These are phyloP conservation scores for Cercospora sojina DNA, from an alignment of 2,329 filamentous ascomycete genomes.

Conservation along the genomic window DNA sequence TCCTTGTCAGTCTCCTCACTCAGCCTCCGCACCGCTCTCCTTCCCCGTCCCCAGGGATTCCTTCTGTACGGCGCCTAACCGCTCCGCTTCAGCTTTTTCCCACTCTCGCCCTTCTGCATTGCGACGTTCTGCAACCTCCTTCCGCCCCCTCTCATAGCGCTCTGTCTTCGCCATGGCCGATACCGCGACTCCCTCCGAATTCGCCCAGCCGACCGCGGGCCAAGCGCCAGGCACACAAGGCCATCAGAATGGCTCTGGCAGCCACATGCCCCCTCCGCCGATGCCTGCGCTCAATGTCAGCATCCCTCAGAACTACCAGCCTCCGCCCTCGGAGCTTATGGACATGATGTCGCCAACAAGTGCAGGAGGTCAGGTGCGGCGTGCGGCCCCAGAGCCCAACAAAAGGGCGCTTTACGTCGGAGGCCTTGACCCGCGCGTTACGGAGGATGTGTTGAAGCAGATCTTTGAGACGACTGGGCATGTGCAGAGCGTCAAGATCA, in stretches of 20 bases:
- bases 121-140: slow-evolving; percentile 19
- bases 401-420: slow-evolving; percentile 97
- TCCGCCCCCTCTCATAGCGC: slow-evolving; percentile 41
- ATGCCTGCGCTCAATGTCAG: slow-evolving; percentile 67
- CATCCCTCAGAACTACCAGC: slow-evolving; percentile 95
- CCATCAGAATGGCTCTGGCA: slow-evolving; percentile 72
- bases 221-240: slow-evolving; percentile 64
- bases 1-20: slow-evolving; percentile 19
- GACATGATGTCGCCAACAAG: slow-evolving; percentile 84
- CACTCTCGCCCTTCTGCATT: slow-evolving; percentile 6
- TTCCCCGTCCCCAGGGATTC: not conserved
- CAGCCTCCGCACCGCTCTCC: slow-evolving; percentile 13
- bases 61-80: slow-evolving; percentile 24
- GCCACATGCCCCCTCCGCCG: slow-evolving; percentile 85
- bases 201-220: slow-evolving; percentile 65
- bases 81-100: slow-evolving; percentile 18
- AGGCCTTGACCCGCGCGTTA: slow-evolving; percentile 72
- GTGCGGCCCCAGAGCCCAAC: slow-evolving; percentile 94
- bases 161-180: slow-evolving; percentile 68
- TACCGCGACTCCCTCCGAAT: slow-evolving; percentile 59
- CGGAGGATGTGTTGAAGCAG: slow-evolving; percentile 62
- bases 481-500: slow-evolving; percentile 98
- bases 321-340: slow-evolving; percentile 87
- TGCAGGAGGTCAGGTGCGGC: slow-evolving; percentile 76
- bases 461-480: slow-evolving; percentile 95